Evolutionary conservation across 345 rosid species (phyloP).

Genomic region (Nasturtium officinale): DNA sequence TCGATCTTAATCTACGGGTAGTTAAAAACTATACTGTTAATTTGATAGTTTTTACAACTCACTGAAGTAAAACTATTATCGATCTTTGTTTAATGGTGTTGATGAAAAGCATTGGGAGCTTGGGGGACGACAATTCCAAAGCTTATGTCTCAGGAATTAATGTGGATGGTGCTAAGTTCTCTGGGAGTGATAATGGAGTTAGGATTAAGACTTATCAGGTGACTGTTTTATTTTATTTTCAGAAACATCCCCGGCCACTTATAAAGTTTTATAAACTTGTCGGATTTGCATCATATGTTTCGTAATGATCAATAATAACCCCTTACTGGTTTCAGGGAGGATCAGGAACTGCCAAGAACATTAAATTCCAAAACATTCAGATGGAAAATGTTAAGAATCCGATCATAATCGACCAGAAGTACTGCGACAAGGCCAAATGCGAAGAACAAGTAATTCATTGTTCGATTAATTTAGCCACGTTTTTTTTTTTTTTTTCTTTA

Average conservation of each 20-base stretch:
- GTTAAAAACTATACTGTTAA: neutral
- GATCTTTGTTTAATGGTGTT: neutral
- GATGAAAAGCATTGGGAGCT: slow-evolving; percentile 73
- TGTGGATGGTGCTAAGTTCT: slow-evolving; percentile 64
- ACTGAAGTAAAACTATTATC: neutral
- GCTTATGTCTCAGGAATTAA: slow-evolving; percentile 69
- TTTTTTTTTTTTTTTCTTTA: neutral
- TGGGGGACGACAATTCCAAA: slow-evolving; percentile 58
- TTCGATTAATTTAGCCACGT: neutral
- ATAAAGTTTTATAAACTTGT: neutral
- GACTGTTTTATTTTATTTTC: neutral
- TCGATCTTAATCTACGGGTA: neutral
- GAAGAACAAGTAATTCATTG: slow-evolving; percentile 52
- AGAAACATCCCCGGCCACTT: neutral
- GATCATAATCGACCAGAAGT: slow-evolving; percentile 79
- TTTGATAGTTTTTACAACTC: neutral
- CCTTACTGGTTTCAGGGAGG: slow-evolving; percentile 65
- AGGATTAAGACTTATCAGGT: slow-evolving; percentile 97
- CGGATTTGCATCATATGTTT: neutral
- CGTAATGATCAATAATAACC: neutral
- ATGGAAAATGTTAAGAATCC: slow-evolving; percentile 81
- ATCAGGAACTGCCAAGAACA: slow-evolving; percentile 76
- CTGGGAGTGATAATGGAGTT: slow-evolving; percentile 73
- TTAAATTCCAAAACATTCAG: slow-evolving; percentile 64
- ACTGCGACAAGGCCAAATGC: slow-evolving; percentile 80